phyloP scores from a whole-genome alignment of 73 alveolate species.

The Uronychia setigera region DNA sequence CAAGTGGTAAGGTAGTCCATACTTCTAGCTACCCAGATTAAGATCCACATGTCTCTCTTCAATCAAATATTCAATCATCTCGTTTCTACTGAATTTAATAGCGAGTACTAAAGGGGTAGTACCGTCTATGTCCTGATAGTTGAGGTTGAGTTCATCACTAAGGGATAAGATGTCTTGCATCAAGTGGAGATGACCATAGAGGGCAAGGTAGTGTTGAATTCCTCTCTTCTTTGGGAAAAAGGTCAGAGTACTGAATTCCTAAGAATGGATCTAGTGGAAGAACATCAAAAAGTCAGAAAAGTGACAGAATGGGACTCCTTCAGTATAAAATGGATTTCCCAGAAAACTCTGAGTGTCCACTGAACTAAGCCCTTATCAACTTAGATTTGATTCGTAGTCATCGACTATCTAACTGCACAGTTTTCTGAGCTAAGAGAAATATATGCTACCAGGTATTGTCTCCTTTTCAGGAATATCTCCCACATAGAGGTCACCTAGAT shows the following conservation, averaged over 20 bases:
- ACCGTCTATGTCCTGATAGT: constrained; percentile 20
- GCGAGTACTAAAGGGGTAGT: constrained; percentile 43
- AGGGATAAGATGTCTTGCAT: constrained; percentile 18
- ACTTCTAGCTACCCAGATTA: constrained; percentile 10
- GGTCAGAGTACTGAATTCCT: constrained; percentile 11
- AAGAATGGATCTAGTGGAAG: constrained; percentile 4
- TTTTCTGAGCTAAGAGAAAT: not conserved
- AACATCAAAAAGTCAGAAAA: constrained; percentile 26
- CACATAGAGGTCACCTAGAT: no score
- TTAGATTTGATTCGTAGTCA: not conserved
- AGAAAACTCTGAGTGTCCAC: no score
- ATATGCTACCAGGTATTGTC: not conserved
- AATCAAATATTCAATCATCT: not conserved
- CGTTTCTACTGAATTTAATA: constrained; percentile 12
- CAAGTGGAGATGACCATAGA: constrained; percentile 39
- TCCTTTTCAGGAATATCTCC: not conserved
- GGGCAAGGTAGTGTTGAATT: constrained; percentile 26
- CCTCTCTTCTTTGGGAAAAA: constrained; percentile 23
- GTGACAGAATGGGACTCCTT: not conserved
- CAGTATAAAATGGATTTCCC: not conserved
- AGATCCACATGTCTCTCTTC: constrained; percentile 4
- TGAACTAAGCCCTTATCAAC: constrained; percentile 1
- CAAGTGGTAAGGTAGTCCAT: constrained; percentile 32
- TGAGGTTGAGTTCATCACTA: not conserved
- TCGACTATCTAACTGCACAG: not conserved